Evolutionary conservation across 768 basidiomycete genomes (phyloP).

Genomic region (Neoboletus brunneissimus): DNA sequence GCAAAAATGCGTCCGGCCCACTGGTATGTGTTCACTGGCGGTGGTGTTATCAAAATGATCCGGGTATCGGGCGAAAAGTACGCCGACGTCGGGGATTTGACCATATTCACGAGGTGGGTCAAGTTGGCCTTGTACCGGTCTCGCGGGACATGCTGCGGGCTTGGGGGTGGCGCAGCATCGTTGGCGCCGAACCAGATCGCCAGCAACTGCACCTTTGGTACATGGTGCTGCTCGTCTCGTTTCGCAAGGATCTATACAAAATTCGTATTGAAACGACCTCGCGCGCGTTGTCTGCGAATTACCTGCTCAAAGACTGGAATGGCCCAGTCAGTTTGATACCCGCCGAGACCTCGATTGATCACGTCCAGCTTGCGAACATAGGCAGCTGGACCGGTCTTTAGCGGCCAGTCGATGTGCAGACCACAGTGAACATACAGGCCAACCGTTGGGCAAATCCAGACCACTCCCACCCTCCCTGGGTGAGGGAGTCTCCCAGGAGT

Average conservation of each 20-base stretch:
- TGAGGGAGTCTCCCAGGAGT: slow-evolving; percentile 82
- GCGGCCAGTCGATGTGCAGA: neutral
- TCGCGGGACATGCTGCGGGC: slow-evolving; percentile 75
- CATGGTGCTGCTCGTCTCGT: slow-evolving; percentile 41
- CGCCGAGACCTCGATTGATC: slow-evolving; percentile 78
- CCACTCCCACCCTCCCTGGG: slow-evolving; percentile 60
- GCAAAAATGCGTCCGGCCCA: slow-evolving; percentile 56
- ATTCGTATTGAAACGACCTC: neutral
- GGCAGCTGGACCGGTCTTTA: slow-evolving; percentile 44
- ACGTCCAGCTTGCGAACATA: slow-evolving; percentile 84
- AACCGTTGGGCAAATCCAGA: slow-evolving; percentile 69
- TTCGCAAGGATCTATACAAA: slow-evolving; percentile 55
- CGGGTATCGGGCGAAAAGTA: slow-evolving; percentile 70
- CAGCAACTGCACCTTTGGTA: slow-evolving; percentile 66
- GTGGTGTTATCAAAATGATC: slow-evolving; percentile 80
- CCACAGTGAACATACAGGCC: slow-evolving; percentile 31
- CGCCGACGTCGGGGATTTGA: slow-evolving; percentile 58
- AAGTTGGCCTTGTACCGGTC: slow-evolving; percentile 64
- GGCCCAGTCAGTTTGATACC: slow-evolving; percentile 88
- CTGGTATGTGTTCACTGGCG: slow-evolving; percentile 71
- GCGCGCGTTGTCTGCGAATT: neutral
- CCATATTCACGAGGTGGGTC: slow-evolving; percentile 54
- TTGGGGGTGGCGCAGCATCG: slow-evolving; percentile 68
- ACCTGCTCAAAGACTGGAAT: slow-evolving; percentile 79
- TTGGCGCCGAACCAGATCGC: slow-evolving; percentile 91